Evolutionary conservation across 2,329 filamentous ascomycete species (phyloP), one percentile per base, ranked within the genome.

Genomic region (Pseudogymnoascus sp.): DNA sequence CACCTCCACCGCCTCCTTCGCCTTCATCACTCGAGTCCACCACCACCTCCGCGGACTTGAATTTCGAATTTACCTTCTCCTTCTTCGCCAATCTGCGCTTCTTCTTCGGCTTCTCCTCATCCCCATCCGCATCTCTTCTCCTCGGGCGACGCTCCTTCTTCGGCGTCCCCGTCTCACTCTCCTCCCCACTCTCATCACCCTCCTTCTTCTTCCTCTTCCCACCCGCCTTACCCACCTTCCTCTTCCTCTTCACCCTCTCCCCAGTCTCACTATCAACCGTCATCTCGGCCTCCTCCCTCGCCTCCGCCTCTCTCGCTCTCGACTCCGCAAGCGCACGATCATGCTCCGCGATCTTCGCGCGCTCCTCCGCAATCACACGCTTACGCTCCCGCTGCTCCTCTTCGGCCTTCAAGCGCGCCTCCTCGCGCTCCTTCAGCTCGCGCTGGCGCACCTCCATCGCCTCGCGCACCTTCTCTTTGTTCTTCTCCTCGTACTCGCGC

Each of bases 401-500:
- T 65, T 90, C 81, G 0, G 83, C 83, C 70, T 84, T 85, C 68
- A 85, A 81, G 48, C 88, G 86, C 73, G 88, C 87, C 68, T 92
- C 92, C 74, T 96, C 92, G 6, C 91, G 88, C 66, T 85, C 86
- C 66, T 82, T 84, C 19, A 93, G 80, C 74, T 96, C 93, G 3
- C 87, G 89, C 71, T 98, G 90, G 62, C 93, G 89, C 66, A 87
- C 84, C 71, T 90, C 86, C 37, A 90, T 84, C 6, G 95, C 93
- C 62, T 92, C 87, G 67, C 89, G 85, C 2, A 98, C 84, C 75
- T 95, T 96, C 71, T 90, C 86, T 37, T 92, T 91, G 74, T 98
- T 97, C 79, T 90, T 92, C 71, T 92, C 89, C 75, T 99, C 95
- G 75, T 96, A 98, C 67, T 96, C 90, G 67, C 85, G 88, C 75